Conservation (phyloP, 2,329 filamentous ascomycete species). For the Onygenales sp. region DNA sequence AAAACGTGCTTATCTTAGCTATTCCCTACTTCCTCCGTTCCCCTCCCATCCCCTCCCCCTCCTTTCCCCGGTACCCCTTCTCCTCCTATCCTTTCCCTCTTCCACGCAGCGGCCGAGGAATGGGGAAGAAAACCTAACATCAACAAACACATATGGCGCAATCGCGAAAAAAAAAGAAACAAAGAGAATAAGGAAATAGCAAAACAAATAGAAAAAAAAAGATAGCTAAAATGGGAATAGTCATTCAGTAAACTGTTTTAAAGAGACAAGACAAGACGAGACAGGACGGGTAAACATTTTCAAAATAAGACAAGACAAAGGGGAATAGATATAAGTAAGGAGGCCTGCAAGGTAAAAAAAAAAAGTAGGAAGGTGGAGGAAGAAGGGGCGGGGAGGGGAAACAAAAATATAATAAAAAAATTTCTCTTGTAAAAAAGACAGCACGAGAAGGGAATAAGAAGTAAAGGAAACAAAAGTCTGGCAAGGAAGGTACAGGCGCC, state of each 20-base stretch:
- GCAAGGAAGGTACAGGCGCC: background rate
- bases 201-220: background rate
- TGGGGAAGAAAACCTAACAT: background rate
- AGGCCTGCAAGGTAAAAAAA: too few relatives aligned
- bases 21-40: background rate
- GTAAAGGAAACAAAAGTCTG: background rate
- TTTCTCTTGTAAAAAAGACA: slow-evolving; percentile 1
- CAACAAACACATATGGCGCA: background rate
- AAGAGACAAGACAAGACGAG: too few relatives aligned
- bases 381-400: too few relatives aligned
- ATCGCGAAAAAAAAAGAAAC: background rate
- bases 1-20: slow-evolving; percentile 1
- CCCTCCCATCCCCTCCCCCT: background rate
- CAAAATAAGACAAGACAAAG: background rate
- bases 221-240: slow-evolving; percentile 3
- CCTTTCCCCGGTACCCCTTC: background rate
- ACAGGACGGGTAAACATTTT: too few relatives aligned
- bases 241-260: slow-evolving; percentile 2
- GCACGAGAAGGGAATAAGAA: background rate
- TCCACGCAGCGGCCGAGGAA: background rate
- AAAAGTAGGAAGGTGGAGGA: background rate
- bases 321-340: background rate
- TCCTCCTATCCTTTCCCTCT: background rate
- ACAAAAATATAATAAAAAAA: background rate
- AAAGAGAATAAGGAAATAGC: background rate